phyloP scores from a whole-genome alignment of 1,284 basidiomycete species.

The Tilletia walkeri region DNA sequence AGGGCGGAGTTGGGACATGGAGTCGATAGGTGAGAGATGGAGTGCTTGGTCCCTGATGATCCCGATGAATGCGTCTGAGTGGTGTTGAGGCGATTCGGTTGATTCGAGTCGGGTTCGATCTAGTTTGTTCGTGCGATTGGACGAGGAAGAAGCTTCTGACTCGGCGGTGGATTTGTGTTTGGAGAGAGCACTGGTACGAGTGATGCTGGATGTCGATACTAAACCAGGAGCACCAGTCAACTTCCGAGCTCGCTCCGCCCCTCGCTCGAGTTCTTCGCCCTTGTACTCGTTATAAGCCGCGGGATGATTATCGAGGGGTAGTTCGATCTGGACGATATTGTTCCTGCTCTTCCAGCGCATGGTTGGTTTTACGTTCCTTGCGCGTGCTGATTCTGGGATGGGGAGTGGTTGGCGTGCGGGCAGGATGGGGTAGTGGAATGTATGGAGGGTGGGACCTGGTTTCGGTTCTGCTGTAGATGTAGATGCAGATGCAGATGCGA shows the following conservation, averaged over 20 bases:
- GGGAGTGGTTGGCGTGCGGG: constrained; percentile 44
- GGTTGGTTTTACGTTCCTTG: constrained; percentile 40
- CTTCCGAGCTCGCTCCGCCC: constrained; percentile 15
- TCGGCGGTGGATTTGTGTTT: background rate
- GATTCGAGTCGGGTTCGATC: constrained; percentile 51
- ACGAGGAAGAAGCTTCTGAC: background rate
- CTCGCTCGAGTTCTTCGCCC: constrained; percentile 40
- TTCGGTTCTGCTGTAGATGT: background rate
- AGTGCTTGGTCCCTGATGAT: constrained; percentile 47
- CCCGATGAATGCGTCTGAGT: constrained; percentile 36
- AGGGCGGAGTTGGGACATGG: constrained; percentile 48
- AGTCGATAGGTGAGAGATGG: constrained; percentile 47
- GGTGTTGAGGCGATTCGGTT: constrained; percentile 25
- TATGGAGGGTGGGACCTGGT: constrained; percentile 31
- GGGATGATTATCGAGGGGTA: constrained; percentile 49
- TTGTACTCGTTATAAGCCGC: constrained; percentile 48
- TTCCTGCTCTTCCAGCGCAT: constrained; percentile 48
- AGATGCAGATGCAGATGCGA: background rate
- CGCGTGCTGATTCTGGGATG: constrained; percentile 44
- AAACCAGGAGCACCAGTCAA: constrained; percentile 1
- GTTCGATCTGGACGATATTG: constrained; percentile 50
- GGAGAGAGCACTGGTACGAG: background rate
- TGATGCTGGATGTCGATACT: background rate
- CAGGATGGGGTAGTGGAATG: constrained; percentile 53
- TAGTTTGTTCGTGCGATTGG: constrained; percentile 22